phyloP scores from a whole-genome alignment of 1,139 yeast species.

The Blastobotrys petasosporus region DNA sequence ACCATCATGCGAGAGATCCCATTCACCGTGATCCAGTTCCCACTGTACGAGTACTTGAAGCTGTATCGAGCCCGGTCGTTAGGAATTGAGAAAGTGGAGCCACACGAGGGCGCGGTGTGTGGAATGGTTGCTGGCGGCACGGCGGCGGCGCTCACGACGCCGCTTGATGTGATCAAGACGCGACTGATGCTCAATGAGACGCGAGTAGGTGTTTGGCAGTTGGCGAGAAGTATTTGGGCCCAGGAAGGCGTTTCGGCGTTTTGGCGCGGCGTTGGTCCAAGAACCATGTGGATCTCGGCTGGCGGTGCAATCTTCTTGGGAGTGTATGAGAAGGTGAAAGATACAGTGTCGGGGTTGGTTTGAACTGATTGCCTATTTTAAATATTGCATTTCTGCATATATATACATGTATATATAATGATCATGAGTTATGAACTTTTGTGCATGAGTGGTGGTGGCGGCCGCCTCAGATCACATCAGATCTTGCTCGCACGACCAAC shows the following conservation, averaged over 20 bases:
- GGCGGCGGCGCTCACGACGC: constrained; percentile 93
- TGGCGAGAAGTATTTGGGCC: constrained; percentile 37
- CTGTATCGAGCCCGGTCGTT: constrained; percentile 43
- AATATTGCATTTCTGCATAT: neutral
- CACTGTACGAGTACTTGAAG: constrained; percentile 81
- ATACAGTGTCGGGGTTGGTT: constrained; percentile 10
- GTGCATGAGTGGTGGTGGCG: no score
- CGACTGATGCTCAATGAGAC: constrained; percentile 71
- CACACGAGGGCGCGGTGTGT: constrained; percentile 82
- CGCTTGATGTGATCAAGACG: constrained; percentile 87
- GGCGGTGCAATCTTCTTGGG: constrained; percentile 98
- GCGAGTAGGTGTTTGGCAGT: constrained; percentile 41
- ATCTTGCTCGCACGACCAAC: no score
- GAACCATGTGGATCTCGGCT: constrained; percentile 96
- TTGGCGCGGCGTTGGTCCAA: constrained; percentile 80
- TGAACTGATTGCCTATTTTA: neutral
- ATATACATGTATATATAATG: neutral
- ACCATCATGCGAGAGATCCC: constrained; percentile 95
- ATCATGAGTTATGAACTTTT: neutral
- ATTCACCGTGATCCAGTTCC: constrained; percentile 91
- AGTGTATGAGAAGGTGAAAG: constrained; percentile 71
- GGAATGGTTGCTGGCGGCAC: constrained; percentile 93
- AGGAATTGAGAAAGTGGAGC: constrained; percentile 41
- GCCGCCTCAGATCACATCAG: no score
- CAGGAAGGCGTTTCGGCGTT: constrained; percentile 71